Evolutionary conservation across 768 basidiomycete genomes (phyloP).

Genomic region (Rhodotorula diobovata): DNA sequence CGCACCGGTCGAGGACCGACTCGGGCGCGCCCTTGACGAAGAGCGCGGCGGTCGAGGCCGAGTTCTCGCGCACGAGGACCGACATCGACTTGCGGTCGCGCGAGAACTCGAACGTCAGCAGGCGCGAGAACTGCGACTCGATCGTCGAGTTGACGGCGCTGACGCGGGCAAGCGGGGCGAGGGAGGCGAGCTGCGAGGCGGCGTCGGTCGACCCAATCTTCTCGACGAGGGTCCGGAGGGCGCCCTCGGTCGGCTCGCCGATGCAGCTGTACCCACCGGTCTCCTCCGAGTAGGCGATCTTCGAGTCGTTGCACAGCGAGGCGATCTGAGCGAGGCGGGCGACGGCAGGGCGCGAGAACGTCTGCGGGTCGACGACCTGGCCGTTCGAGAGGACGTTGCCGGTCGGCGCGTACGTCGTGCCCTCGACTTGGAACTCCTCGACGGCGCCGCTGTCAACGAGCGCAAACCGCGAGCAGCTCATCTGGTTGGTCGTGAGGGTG

Average conservation of each 20-base stretch:
- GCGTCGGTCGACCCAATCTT: constrained; percentile 68
- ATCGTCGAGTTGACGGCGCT: constrained; percentile 80
- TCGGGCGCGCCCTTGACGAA: constrained; percentile 97
- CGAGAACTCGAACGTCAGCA: constrained; percentile 95
- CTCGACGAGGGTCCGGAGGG: constrained; percentile 88
- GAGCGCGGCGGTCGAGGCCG: constrained; percentile 59
- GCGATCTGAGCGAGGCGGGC: constrained; percentile 72
- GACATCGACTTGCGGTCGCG: constrained; percentile 99
- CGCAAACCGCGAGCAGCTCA: constrained; percentile 85
- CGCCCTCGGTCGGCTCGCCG: constrained; percentile 96
- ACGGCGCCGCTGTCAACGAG: constrained; percentile 59
- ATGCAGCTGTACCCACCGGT: constrained; percentile 72
- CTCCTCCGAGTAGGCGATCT: constrained; percentile 79
- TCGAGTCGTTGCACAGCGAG: constrained; percentile 91
- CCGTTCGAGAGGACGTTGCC: constrained; percentile 67
- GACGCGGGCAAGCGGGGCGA: constrained; percentile 62
- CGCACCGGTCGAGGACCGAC: constrained; percentile 84
- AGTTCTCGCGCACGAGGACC: constrained; percentile 71
- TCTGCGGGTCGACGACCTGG: constrained; percentile 50
- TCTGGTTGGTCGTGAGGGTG: constrained; percentile 57
- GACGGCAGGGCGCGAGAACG: constrained; percentile 41
- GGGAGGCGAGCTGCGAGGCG: constrained; percentile 56
- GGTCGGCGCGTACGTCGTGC: constrained; percentile 82
- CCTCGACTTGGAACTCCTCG: constrained; percentile 75
- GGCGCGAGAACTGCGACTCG: constrained; percentile 66